Base-by-base conservation (phyloP, 208 protist genomes). In the Leishmania guyanensis region DNA sequence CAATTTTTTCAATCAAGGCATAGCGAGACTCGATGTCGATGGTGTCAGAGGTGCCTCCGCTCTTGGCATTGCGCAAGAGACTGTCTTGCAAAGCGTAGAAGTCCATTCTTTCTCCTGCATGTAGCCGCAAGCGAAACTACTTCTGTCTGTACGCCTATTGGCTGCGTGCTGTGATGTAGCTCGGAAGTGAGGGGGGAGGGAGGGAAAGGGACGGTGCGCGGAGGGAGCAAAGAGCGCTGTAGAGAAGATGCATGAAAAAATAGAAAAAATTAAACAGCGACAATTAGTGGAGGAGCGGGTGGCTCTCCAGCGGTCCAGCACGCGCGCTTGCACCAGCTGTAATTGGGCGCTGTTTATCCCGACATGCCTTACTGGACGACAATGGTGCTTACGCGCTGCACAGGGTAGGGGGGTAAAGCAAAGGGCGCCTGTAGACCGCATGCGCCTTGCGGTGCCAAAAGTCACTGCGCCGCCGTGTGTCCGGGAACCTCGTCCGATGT, bases 81-180 rank as follows among this genome's bases (percentile, higher is more conserved):
- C 84, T 93, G 39, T 91, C 85, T 78, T 97, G 93, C 46, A 97
- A 81, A 20, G 91, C 91, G 66, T 92, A 84, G 80, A 91, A 95
- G 80, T 97, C 93, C 93, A 97, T 96, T 20, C 43, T 65, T 46
- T 22, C 71, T 80, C 39, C 20, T 69, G 29, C 43, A 75, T 51
- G 33, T 36, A 62, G 39, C 46, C n/a, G 22, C 58, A 36, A 60
- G 75, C 16, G 17, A 51, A 72, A 43, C 6, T n/a, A n/a, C 43
- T 48, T 72, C 17, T 51, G 36, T 6, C 10, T 29, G 12, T 36
- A 12, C 20, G 68, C 20, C 3, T 3, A 22, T 36, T 22, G 5
- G 3, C 12, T 10, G 39, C 26, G 17, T 68, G 74, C 66, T 46
- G 36, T 39, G 36, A 2, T 39, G 36, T 39, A 39, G 36, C 1